These are phyloP conservation scores for Sugiyamaella mastotermitis DNA, from an alignment of 805 yeast genomes.

Conservation along the genomic window DNA sequence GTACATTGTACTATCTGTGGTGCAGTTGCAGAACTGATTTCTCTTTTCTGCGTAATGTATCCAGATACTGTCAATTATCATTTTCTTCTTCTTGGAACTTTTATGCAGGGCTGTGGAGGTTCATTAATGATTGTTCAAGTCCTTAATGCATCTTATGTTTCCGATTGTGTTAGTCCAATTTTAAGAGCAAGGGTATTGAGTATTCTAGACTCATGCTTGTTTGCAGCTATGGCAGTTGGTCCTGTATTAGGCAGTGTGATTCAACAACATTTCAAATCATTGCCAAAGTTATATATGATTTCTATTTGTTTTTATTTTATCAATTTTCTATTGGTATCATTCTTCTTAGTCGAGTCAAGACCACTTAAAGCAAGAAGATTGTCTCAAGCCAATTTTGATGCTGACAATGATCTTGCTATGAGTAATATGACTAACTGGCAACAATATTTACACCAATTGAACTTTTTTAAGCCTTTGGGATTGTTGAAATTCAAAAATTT, in stretches of 20 bases:
- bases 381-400: slow-evolving; percentile 15
- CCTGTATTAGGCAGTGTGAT: slow-evolving; percentile 22
- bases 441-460: slow-evolving; percentile 12
- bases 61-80: slow-evolving; percentile 20
- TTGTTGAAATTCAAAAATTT: slow-evolving; percentile 19
- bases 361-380: slow-evolving; percentile 16
- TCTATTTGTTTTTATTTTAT: slow-evolving; percentile 7
- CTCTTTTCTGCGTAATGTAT: slow-evolving; percentile 14
- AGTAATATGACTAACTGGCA: slow-evolving; percentile 8
- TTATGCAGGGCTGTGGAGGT: slow-evolving; percentile 54
- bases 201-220: slow-evolving; percentile 23
- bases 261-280: slow-evolving; percentile 10
- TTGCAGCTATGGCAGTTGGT: slow-evolving; percentile 26
- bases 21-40: slow-evolving; percentile 14
- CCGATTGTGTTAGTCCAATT: slow-evolving; percentile 64
- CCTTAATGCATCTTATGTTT: slow-evolving; percentile 59
- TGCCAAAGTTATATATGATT: slow-evolving; percentile 11
- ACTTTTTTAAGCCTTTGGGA: slow-evolving; percentile 24
- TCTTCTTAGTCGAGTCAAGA: slow-evolving; percentile 18
- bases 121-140: slow-evolving; percentile 52
- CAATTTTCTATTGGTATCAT: slow-evolving; percentile 3
- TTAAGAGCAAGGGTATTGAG: slow-evolving; percentile 38
- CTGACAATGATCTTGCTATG: slow-evolving; percentile 3
- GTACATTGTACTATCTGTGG: slow-evolving; percentile 15
- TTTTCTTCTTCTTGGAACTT: slow-evolving; percentile 38